Percentiles rank a stretch among this genome's conserved stretches.
These are phyloP conservation scores for Cudoniella acicularis DNA, from an alignment of 495 filamentous ascomycete genomes.

Conservation along the genomic window DNA sequence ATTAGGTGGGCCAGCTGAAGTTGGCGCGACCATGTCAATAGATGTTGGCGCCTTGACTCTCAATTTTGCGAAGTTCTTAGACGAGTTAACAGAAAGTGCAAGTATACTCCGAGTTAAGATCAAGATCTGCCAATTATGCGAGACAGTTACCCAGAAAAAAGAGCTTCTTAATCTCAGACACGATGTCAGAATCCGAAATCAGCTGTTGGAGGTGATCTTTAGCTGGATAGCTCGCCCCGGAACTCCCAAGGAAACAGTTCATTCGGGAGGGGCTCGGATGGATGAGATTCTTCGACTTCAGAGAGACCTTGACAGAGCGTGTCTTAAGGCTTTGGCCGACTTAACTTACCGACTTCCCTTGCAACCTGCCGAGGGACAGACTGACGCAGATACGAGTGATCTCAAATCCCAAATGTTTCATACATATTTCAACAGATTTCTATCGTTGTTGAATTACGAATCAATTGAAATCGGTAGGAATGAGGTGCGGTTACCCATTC, in stretches of 20 bases:
- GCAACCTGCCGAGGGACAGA: constrained; percentile 58
- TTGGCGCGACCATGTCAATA: constrained; percentile 51
- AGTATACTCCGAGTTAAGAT: constrained; percentile 59
- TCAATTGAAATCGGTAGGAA: constrained; percentile 38
- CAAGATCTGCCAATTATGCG: constrained; percentile 61
- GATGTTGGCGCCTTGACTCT: constrained; percentile 57
- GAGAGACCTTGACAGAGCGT: constrained; percentile 59
- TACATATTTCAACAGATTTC: constrained; percentile 61
- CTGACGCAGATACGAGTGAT: constrained; percentile 58
- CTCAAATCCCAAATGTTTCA: constrained; percentile 62
- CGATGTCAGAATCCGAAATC: constrained; percentile 61
- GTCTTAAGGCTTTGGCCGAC: constrained; percentile 54
- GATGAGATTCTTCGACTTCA: constrained; percentile 53
- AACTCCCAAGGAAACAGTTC: constrained; percentile 33
- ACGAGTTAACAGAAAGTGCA: constrained; percentile 39
- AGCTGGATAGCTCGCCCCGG: constrained; percentile 59
- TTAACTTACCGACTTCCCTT: constrained; percentile 61
- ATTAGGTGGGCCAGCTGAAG: constrained; percentile 53
- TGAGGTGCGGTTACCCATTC: constrained; percentile 32
- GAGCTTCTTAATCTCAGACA: constrained; percentile 63
- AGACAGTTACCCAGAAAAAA: constrained; percentile 60
- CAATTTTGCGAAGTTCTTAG: constrained; percentile 57
- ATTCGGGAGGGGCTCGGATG: constrained; percentile 29
- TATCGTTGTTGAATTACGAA: constrained; percentile 56
- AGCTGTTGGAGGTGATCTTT: constrained; percentile 59